Evolutionary conservation across 768 basidiomycete genomes (phyloP), one percentile per base, ranked within the genome.

Genomic region (Porphyrellus cyaneotinctus): DNA sequence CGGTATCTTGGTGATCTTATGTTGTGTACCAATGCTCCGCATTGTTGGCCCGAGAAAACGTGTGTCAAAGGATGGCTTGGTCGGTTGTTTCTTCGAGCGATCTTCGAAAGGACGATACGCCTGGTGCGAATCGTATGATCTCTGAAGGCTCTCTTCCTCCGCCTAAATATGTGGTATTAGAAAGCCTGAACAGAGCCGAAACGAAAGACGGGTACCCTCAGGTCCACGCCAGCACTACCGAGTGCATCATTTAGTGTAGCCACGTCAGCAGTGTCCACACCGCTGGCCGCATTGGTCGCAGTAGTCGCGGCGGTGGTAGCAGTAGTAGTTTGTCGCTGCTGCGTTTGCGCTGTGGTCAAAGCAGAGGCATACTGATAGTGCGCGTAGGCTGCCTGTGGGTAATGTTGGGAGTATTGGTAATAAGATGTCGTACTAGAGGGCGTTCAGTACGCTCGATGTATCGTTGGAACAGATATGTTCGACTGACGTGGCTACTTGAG

Each of bases 161-260:
- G 91, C 91, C 89, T 93, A 61, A n/a, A 20, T 32, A 38, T 28
- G 18, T 28, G 35, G 28, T 44, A 35, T 58, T n/a, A 48, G 12
- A 32, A 14, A 31, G n/a, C 24, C 6, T 10, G 23, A 14, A 32
- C 8, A 18, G 33, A 22, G 26, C 4, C 14, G 30, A n/a, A 33
- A 37, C 13, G 41, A 26, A 30, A 49, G 26, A 15, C 30, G 68
- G 77, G 56, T 58, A 88, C 89, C 65, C 87, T 72, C n/a, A 93
- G 72, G 71, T 93, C 91, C 8, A 93, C 89, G 12, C 91, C 90
- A 8, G 89, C 90, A 63, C 88, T 90, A 6, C 89, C 91, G 2
- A 93, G 71, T 5, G 89, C 91, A 59, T 93, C 90, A 51, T 90
- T 91, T 38, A 93, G 63, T 8, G 86, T 88, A 12, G 88, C 81